These are phyloP conservation scores for Murraya koenigii DNA, from an alignment of 345 rosid species.

Conservation along the genomic window DNA sequence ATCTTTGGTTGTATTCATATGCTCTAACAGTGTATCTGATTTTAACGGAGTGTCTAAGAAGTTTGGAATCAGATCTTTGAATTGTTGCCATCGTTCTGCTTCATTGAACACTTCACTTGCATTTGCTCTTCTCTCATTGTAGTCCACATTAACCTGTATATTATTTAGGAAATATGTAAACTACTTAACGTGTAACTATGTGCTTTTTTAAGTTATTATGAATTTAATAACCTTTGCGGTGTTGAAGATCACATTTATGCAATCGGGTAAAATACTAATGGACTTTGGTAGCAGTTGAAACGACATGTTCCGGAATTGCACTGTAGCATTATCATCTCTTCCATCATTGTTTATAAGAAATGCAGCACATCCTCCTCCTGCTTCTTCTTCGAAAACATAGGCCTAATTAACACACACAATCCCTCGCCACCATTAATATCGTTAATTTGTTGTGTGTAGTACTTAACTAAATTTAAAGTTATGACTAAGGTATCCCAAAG, in stretches of 20 bases:
- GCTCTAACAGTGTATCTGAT: constrained; percentile 55
- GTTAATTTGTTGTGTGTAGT: background rate
- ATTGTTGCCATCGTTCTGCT: constrained; percentile 49
- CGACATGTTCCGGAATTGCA: constrained; percentile 39
- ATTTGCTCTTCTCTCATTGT: constrained; percentile 40
- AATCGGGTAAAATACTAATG: constrained; percentile 64
- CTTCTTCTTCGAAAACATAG: constrained; percentile 56
- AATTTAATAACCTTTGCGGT: constrained; percentile 58
- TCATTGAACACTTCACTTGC: constrained; percentile 26
- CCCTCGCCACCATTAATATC: background rate
- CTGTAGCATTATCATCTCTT: constrained; percentile 23
- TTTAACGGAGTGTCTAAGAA: constrained; percentile 47
- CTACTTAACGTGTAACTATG: too few relatives aligned
- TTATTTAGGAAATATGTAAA: too few relatives aligned
- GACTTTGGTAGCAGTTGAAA: constrained; percentile 62
- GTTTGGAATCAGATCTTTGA: constrained; percentile 48
- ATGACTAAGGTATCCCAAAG: too few relatives aligned
- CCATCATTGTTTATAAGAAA: constrained; percentile 69
- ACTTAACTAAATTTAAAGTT: background rate
- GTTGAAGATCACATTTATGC: constrained; percentile 54
- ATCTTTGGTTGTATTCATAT: constrained; percentile 71
- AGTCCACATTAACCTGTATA: constrained; percentile 46
- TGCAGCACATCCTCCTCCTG: constrained; percentile 59
- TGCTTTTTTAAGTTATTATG: too few relatives aligned
- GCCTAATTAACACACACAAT: constrained; percentile 34